Evolutionary conservation across 2,329 filamentous ascomycete species (phyloP).

Genomic region (Hymenoscyphus repandus): DNA sequence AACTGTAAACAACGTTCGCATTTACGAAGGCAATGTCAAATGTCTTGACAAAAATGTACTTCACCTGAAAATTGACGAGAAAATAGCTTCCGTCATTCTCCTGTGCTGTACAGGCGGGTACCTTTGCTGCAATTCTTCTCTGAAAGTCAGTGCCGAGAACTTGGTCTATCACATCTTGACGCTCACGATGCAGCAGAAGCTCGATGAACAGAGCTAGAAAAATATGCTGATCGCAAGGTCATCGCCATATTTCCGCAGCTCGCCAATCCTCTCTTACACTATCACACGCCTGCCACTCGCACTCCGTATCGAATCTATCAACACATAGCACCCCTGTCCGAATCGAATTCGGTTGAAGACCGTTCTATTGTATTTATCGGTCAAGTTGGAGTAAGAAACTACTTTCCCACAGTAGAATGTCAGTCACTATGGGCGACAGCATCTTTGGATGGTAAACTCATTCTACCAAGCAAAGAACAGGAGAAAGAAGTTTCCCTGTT

Average conservation of each 20-base stretch:
- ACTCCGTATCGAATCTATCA: slow-evolving; percentile 26
- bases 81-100: slow-evolving; percentile 23
- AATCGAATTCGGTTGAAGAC: slow-evolving; percentile 8
- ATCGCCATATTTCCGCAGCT: slow-evolving; percentile 24
- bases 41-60: slow-evolving; percentile 15
- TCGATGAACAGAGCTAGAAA: slow-evolving; percentile 24
- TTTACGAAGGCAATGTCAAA: slow-evolving; percentile 20
- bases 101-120: slow-evolving; percentile 28
- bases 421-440: slow-evolving; percentile 28
- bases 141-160: slow-evolving; percentile 14
- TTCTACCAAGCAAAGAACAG: slow-evolving; percentile 16
- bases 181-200: slow-evolving; percentile 14
- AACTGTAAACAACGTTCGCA: slow-evolving; percentile 22
- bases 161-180: slow-evolving; percentile 24
- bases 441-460: slow-evolving; percentile 24
- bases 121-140: slow-evolving; percentile 24
- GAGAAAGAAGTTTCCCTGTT: slow-evolving; percentile 23
- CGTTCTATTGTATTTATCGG: slow-evolving; percentile 27
- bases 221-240: slow-evolving; percentile 21
- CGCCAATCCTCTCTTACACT: slow-evolving; percentile 23
- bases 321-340: slow-evolving; percentile 22
- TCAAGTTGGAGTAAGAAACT: slow-evolving; percentile 21
- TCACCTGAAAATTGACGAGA: slow-evolving; percentile 12
- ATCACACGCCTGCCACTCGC: slow-evolving; percentile 8
- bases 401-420: slow-evolving; percentile 24